Evolutionary conservation across 805 yeast species (phyloP).

Genomic region (Hanseniaspora singularis): DNA sequence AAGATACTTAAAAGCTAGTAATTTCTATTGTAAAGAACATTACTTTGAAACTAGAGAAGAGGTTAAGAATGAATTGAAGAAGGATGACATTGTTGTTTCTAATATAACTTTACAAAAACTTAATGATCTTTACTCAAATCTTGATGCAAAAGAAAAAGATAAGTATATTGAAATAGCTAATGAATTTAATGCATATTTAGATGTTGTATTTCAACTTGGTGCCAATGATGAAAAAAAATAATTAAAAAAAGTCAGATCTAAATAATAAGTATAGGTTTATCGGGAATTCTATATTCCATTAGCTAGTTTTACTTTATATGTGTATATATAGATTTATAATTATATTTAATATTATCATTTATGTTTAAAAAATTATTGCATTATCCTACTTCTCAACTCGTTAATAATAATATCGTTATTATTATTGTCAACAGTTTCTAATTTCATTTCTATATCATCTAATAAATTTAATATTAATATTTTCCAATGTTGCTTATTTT

Average conservation of each 20-base stretch:
- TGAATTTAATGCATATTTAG: too few relatives aligned
- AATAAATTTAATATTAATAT: constrained; percentile 6
- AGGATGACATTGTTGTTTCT: neutral
- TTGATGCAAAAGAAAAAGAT: too few relatives aligned
- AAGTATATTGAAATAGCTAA: too few relatives aligned
- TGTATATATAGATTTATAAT: too few relatives aligned
- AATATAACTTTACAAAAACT: neutral
- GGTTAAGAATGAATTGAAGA: neutral
- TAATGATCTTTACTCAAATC: neutral
- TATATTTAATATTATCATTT: too few relatives aligned
- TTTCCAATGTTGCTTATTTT: constrained; percentile 1
- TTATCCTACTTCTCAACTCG: neutral
- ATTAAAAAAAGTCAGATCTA: too few relatives aligned
- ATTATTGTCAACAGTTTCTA: neutral
- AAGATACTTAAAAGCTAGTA: neutral
- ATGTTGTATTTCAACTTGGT: too few relatives aligned
- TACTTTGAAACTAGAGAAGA: neutral
- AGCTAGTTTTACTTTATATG: too few relatives aligned
- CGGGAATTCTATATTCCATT: too few relatives aligned
- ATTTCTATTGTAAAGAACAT: neutral
- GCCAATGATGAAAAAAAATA: too few relatives aligned
- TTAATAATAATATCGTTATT: neutral
- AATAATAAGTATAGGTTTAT: too few relatives aligned
- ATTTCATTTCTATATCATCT: constrained; percentile 1
- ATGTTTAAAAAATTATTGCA: too few relatives aligned